Percentiles rank a stretch among this genome's conserved stretches.
Conservation (phyloP, 2,329 filamentous ascomycete species). For the Xylariaceae sp. region DNA sequence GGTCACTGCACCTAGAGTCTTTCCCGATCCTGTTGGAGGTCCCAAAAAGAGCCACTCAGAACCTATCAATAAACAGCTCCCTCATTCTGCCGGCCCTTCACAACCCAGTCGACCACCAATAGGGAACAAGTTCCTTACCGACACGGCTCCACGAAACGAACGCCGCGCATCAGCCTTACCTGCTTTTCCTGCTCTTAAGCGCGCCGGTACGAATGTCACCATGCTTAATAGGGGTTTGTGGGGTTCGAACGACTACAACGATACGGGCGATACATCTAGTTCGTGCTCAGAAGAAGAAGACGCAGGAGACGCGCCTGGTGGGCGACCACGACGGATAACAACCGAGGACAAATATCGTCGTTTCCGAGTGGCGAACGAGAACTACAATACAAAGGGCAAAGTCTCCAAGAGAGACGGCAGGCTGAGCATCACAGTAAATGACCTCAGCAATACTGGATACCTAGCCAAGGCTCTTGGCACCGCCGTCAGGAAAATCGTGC, state of each 20-base stretch:
- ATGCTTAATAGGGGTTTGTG: slow-evolving; percentile 18
- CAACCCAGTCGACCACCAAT: slow-evolving; percentile 15
- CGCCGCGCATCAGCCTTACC: slow-evolving; percentile 15
- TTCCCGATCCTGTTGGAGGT: slow-evolving; percentile 2
- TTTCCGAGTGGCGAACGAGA: slow-evolving; percentile 65
- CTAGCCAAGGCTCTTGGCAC: slow-evolving; percentile 73
- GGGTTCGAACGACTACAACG: slow-evolving; percentile 3
- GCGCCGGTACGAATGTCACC: slow-evolving; percentile 29
- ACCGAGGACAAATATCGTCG: slow-evolving; percentile 47
- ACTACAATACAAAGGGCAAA: slow-evolving; percentile 66
- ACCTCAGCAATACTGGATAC: slow-evolving; percentile 70
- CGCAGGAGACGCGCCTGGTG: slow-evolving; percentile 4
- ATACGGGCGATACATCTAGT: slow-evolving; percentile 20
- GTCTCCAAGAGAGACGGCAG: slow-evolving; percentile 71
- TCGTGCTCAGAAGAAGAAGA: slow-evolving; percentile 28
- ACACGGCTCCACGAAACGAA: slow-evolving; percentile 15
- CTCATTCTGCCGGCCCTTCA: slow-evolving; percentile 1
- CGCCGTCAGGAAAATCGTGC: slow-evolving; percentile 60
- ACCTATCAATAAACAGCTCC: slow-evolving; percentile 2
- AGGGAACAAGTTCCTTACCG: slow-evolving; percentile 25
- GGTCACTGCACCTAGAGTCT: slow-evolving; percentile 7
- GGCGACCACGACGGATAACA: slow-evolving; percentile 12
- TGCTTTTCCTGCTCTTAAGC: slow-evolving; percentile 20
- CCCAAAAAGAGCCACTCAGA: slow-evolving; percentile 22
- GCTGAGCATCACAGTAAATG: slow-evolving; percentile 71